Evolutionary conservation across 148 eudicot genomes (phyloP).

Genomic region (Rhododendron simsii): DNA sequence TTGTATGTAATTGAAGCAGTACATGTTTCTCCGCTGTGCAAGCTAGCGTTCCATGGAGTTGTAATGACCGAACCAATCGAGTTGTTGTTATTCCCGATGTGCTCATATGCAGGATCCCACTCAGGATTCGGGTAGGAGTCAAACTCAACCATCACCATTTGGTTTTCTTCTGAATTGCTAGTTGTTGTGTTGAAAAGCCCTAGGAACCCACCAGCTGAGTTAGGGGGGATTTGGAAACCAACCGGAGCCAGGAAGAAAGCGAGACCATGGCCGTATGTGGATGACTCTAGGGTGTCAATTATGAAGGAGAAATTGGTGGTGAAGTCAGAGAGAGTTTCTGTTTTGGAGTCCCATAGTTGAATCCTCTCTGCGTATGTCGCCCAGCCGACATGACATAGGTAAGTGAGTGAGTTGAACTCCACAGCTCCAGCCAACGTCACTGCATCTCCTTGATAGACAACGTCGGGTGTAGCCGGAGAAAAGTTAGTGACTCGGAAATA

Average conservation of each 20-base stretch:
- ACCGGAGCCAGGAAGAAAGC: constrained; percentile 47
- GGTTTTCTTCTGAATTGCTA: constrained; percentile 20
- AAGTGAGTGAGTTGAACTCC: constrained; percentile 28
- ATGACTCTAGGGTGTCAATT: constrained; percentile 21
- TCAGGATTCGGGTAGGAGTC: neutral
- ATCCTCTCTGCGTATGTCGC: constrained; percentile 27
- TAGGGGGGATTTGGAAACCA: constrained; percentile 42
- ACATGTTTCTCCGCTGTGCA: constrained; percentile 32
- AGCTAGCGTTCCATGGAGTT: constrained; percentile 42
- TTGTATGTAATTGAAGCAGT: constrained; percentile 43
- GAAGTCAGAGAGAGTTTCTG: constrained; percentile 40
- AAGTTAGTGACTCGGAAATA: constrained; percentile 24
- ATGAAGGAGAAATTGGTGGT: constrained; percentile 43
- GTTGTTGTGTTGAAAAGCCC: constrained; percentile 55
- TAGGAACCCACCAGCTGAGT: constrained; percentile 42
- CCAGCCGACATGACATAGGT: constrained; percentile 26
- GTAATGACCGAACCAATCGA: constrained; percentile 28
- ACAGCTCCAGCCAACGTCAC: constrained; percentile 25
- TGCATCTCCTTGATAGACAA: constrained; percentile 42
- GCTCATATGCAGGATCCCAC: constrained; percentile 15
- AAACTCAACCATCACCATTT: constrained; percentile 15
- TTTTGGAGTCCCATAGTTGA: constrained; percentile 26
- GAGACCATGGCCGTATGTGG: constrained; percentile 36
- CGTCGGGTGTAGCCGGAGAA: constrained; percentile 4
- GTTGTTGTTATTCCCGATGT: constrained; percentile 56